Percentiles rank a stretch among this genome's conserved stretches.
Conservation (phyloP, 1,284 basidiomycete species). For the Amylostereum areolatum region DNA sequence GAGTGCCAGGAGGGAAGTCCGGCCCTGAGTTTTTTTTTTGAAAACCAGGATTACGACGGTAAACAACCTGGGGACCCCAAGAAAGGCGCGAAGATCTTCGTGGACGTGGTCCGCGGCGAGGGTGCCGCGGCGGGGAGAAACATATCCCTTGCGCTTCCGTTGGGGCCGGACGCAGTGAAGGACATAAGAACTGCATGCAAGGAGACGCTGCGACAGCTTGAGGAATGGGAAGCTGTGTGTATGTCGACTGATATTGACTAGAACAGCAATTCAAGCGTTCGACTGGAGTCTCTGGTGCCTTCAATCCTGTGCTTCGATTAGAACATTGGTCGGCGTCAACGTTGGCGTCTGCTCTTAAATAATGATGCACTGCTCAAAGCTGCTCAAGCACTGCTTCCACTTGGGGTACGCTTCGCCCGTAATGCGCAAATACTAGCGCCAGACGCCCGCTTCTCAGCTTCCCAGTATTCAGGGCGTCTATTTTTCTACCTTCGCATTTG, state of each 20-base stretch:
- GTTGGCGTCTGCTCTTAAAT: too few relatives aligned
- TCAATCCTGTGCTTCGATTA: too few relatives aligned
- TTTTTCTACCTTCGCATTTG: too few relatives aligned
- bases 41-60: slow-evolving; percentile 12
- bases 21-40: neutral
- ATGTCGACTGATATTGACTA: slow-evolving; percentile 8
- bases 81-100: slow-evolving; percentile 22
- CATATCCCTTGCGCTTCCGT: slow-evolving; percentile 16
- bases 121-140: slow-evolving; percentile 19
- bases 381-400: too few relatives aligned
- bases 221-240: slow-evolving; percentile 22
- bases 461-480: too few relatives aligned
- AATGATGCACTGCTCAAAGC: too few relatives aligned
- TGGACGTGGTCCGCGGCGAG: slow-evolving; percentile 25
- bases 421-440: too few relatives aligned
- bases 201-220: slow-evolving; percentile 13
- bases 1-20: slow-evolving; percentile 11
- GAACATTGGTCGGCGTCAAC: too few relatives aligned
- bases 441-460: too few relatives aligned
- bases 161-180: slow-evolving; percentile 22
- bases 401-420: too few relatives aligned
- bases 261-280: too few relatives aligned
- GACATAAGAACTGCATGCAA: slow-evolving; percentile 14
- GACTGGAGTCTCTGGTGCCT: too few relatives aligned
- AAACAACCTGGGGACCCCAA: slow-evolving; percentile 28